Evolutionary conservation across 108 stramenopile genomes (phyloP).

Genomic region (Pseudonitzschia pungens): DNA sequence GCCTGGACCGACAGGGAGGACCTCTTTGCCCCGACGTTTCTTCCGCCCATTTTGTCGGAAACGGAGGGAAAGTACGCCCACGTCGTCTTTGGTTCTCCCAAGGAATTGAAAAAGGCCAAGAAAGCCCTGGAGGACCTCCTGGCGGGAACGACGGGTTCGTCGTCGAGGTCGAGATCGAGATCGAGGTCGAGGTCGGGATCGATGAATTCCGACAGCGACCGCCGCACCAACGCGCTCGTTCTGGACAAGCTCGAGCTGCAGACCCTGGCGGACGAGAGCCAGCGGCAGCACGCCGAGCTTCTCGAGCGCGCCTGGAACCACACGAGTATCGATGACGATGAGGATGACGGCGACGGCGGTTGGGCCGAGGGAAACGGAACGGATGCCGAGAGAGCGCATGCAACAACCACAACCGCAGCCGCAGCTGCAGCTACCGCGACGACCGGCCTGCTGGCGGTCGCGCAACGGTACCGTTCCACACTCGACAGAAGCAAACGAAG

Average conservation of each 20-base stretch:
- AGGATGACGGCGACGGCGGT: slow-evolving; percentile 31
- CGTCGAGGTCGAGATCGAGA: too few species aligned
- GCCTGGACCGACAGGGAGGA: slow-evolving; percentile 17
- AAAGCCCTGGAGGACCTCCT: slow-evolving; percentile 47
- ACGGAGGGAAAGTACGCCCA: slow-evolving; percentile 70
- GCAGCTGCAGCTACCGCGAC: neutral
- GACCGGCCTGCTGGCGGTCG: slow-evolving; percentile 56
- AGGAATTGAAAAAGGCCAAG: slow-evolving; percentile 65
- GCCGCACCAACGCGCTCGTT: slow-evolving; percentile 20
- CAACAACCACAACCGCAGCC: slow-evolving; percentile 10
- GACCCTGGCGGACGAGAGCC: slow-evolving; percentile 45
- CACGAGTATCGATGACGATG: slow-evolving; percentile 5
- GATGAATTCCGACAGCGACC: neutral
- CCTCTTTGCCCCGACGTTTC: slow-evolving; percentile 34
- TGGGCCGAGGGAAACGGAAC: slow-evolving; percentile 28
- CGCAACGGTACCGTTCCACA: slow-evolving; percentile 48
- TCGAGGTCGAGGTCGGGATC: too few species aligned
- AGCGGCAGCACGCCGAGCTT: slow-evolving; percentile 21
- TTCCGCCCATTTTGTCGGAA: slow-evolving; percentile 15
- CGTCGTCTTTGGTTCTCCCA: slow-evolving; percentile 67
- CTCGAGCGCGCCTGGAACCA: neutral
- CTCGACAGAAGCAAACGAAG: too few species aligned
- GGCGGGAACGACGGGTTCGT: neutral
- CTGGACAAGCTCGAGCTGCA: slow-evolving; percentile 54
- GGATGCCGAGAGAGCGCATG: too few species aligned